These are phyloP conservation scores for Phaeosphaeriaceae sp. DNA, from an alignment of 2,329 filamentous ascomycete genomes.

Conservation along the genomic window DNA sequence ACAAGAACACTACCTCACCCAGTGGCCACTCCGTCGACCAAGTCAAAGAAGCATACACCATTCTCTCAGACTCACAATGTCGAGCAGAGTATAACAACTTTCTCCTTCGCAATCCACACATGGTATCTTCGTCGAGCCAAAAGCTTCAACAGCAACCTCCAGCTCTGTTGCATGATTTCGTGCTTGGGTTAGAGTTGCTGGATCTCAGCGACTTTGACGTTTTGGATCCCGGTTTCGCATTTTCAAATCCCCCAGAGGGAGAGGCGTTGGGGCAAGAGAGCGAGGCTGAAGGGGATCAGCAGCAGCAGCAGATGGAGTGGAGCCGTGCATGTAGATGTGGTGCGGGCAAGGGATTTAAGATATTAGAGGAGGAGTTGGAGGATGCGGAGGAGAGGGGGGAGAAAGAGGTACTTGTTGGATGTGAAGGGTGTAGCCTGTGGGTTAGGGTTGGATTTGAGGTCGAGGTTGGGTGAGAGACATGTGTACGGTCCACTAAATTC, in stretches of 20 bases:
- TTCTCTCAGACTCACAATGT: constrained; percentile 53
- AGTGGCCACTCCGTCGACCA: constrained; percentile 55
- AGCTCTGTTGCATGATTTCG: constrained; percentile 23
- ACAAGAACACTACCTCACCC: constrained; percentile 51
- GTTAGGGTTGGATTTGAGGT: constrained; percentile 66
- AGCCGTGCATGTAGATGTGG: constrained; percentile 64
- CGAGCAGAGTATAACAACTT: constrained; percentile 52
- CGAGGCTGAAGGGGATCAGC: constrained; percentile 44
- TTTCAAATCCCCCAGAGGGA: not conserved
- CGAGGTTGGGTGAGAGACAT: constrained; percentile 43
- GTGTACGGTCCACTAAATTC: too few species aligned
- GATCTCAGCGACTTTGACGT: constrained; percentile 61
- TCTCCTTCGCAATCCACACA: constrained; percentile 12
- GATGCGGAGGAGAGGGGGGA: constrained; percentile 59
- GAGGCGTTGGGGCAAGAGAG: constrained; percentile 1
- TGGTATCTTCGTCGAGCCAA: not conserved
- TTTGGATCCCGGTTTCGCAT: constrained; percentile 1
- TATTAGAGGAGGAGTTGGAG: constrained; percentile 62
- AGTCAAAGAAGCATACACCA: constrained; percentile 64
- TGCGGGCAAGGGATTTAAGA: constrained; percentile 60
- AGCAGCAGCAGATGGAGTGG: constrained; percentile 50
- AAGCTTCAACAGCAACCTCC: not conserved
- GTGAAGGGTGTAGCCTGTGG: constrained; percentile 69
- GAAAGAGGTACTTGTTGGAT: constrained; percentile 65
- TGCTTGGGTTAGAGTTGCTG: constrained; percentile 62